phyloP scores from a whole-genome alignment of 495 filamentous ascomycete genomes.

The Xylaria telfairii region DNA sequence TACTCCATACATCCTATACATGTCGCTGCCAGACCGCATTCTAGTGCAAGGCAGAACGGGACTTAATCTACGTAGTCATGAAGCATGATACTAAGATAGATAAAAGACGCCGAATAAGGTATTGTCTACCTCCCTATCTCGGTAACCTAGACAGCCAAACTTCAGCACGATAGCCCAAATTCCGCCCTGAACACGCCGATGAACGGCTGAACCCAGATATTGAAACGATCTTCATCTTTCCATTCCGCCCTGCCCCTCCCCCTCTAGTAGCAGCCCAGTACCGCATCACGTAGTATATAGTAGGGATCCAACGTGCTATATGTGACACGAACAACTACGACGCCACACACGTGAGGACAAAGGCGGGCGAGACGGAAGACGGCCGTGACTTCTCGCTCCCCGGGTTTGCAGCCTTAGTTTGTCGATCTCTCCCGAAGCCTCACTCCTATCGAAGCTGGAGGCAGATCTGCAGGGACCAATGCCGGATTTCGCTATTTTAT shows the following conservation, averaged over 20 bases:
- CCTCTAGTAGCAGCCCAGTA: not conserved
- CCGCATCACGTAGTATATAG: not conserved
- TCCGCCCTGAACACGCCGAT: not conserved
- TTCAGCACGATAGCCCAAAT: slow-evolving; percentile 1
- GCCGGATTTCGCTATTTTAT: not conserved
- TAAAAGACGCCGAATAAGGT: not conserved
- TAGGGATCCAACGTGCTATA: not conserved
- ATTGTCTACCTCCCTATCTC: slow-evolving; percentile 4
- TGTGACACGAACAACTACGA: not conserved
- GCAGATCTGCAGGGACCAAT: slow-evolving; percentile 15
- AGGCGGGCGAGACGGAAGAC: too few species aligned
- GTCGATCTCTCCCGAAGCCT: slow-evolving; percentile 20
- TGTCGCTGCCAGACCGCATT: not conserved
- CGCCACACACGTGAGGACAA: not conserved
- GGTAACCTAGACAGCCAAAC: not conserved
- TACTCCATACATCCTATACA: slow-evolving; percentile 6
- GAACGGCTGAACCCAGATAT: not conserved
- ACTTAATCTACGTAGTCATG: not conserved
- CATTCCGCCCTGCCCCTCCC: slow-evolving; percentile 5
- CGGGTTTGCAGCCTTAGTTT: slow-evolving; percentile 12
- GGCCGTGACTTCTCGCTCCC: slow-evolving; percentile 12
- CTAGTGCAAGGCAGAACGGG: not conserved
- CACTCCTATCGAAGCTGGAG: slow-evolving; percentile 13
- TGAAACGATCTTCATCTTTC: not conserved
- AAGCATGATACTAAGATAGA: not conserved